A percentile compares a stretch with the other conserved stretches of the same genome.
These are phyloP conservation scores for Capronia epimyces DNA, from an alignment of 2,329 filamentous ascomycete species.

Conservation along the genomic window DNA sequence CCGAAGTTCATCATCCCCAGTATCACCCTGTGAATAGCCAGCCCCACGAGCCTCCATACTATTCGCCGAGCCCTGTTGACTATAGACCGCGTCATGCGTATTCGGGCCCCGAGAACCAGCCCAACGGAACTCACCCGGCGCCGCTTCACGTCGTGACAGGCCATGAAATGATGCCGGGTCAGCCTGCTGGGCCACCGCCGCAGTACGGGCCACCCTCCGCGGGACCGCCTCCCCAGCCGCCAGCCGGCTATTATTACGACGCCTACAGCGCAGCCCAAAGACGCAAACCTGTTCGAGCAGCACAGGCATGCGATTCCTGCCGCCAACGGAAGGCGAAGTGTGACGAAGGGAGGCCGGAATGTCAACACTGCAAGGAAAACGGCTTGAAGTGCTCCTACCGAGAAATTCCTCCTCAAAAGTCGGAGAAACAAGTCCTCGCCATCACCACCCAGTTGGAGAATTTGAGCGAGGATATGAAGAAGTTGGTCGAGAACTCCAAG, in stretches of 20 bases:
- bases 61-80: slow-evolving; percentile 23
- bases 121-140: slow-evolving; percentile 25
- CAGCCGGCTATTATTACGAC: slow-evolving; percentile 10
- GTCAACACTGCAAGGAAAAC: slow-evolving; percentile 82
- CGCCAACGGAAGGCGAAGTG: slow-evolving; percentile 85
- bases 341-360: slow-evolving; percentile 77
- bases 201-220: slow-evolving; percentile 26
- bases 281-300: slow-evolving; percentile 27
- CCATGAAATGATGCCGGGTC: slow-evolving; percentile 28
- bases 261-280: slow-evolving; percentile 15
- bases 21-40: slow-evolving; percentile 26
- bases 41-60: slow-evolving; percentile 25
- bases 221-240: slow-evolving; percentile 19
- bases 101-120: slow-evolving; percentile 22
- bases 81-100: slow-evolving; percentile 26
- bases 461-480: slow-evolving; percentile 19
- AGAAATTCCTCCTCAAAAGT: slow-evolving; percentile 88
- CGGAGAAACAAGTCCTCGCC: slow-evolving; percentile 37
- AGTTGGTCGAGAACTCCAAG: slow-evolving; percentile 11
- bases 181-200: slow-evolving; percentile 17
- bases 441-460: slow-evolving; percentile 26
- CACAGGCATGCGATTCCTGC: slow-evolving; percentile 83
- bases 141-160: slow-evolving; percentile 26
- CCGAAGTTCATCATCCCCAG: slow-evolving; percentile 22
- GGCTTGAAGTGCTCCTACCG: slow-evolving; percentile 78